Evolutionary conservation across 352 stramenopile genomes (phyloP).

Genomic region (Phytopythium vexans): DNA sequence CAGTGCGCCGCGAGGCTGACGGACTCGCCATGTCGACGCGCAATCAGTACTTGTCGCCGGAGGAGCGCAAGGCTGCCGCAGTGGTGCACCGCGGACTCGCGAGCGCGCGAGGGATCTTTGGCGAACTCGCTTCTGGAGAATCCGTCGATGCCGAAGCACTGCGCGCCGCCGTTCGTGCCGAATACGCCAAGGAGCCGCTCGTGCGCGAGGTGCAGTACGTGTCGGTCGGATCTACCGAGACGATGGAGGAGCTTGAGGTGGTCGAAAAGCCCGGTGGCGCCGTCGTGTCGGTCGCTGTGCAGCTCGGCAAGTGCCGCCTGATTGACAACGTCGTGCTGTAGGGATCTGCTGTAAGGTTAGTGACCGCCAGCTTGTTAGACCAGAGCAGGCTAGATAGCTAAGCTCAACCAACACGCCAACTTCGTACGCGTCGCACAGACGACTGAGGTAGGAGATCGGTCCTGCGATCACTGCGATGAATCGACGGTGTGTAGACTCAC

Average conservation of each 20-base stretch:
- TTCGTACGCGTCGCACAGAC: not conserved
- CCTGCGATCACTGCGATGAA: not conserved
- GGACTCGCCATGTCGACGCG: conserved; percentile 97
- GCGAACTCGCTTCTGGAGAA: conserved; percentile 12
- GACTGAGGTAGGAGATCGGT: not conserved
- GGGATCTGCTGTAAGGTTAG: not conserved
- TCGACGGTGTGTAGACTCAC: too few relatives aligned
- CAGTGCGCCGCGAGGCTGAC: conserved; percentile 93
- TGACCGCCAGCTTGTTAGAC: not conserved
- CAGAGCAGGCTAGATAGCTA: not conserved
- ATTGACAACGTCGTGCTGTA: conserved; percentile 97
- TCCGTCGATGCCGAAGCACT: conserved; percentile 31
- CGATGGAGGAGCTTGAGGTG: conserved; percentile 91
- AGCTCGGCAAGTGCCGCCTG: conserved; percentile 93
- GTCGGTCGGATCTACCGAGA: conserved; percentile 91
- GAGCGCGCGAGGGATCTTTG: conserved; percentile 47
- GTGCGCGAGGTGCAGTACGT: conserved; percentile 96
- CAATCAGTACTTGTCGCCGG: conserved; percentile 95
- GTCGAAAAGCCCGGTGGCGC: conserved; percentile 61
- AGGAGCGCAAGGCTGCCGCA: conserved; percentile 85
- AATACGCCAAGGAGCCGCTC: conserved; percentile 85
- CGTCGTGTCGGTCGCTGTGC: conserved; percentile 95
- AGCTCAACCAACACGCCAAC: not conserved
- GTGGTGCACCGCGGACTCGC: conserved; percentile 87
- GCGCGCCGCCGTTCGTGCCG: conserved; percentile 34